Percentiles rank a stretch among this genome's conserved stretches.
Evolutionary conservation across 352 stramenopile species (phyloP).

Genomic region (Phytophthora pinifolia): DNA sequence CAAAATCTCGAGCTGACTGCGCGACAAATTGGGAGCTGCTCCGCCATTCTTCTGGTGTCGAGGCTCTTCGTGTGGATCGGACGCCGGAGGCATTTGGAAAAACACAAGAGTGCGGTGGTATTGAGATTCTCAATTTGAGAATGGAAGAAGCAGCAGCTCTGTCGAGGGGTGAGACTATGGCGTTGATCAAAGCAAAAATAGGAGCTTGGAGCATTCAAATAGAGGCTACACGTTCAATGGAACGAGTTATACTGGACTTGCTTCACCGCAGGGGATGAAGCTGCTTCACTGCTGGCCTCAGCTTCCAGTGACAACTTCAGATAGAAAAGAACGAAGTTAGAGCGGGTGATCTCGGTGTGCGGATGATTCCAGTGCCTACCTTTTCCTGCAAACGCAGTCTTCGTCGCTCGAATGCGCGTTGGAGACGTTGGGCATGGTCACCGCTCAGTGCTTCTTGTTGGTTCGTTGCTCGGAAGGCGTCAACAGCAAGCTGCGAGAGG

Average conservation of each 20-base stretch:
- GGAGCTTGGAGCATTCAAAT: background rate
- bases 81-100: conserved; percentile 1
- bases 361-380: conserved; percentile 14
- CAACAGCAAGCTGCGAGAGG: conserved; percentile 15
- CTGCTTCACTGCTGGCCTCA: conserved; percentile 7
- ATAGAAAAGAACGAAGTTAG: background rate
- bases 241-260: background rate
- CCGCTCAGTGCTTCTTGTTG: conserved; percentile 9
- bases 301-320: conserved; percentile 22
- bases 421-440: conserved; percentile 36
- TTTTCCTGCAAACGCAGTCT: conserved; percentile 48
- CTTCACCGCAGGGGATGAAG: conserved; percentile 17
- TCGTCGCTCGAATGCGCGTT: conserved; percentile 49
- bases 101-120: conserved; percentile 5
- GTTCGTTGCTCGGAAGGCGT: conserved; percentile 7
- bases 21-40: conserved; percentile 8
- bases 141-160: conserved; percentile 1
- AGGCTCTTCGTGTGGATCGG: background rate
- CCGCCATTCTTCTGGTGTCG: conserved; percentile 3
- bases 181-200: no score
- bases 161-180: background rate
- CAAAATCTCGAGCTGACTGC: conserved; percentile 44
- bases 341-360: no score
- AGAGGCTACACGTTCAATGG: background rate
- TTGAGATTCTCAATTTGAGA: no score